Base-by-base conservation (phyloP, 2,329 filamentous ascomycete genomes). In the Phymatotrichopsis omnivora region DNA sequence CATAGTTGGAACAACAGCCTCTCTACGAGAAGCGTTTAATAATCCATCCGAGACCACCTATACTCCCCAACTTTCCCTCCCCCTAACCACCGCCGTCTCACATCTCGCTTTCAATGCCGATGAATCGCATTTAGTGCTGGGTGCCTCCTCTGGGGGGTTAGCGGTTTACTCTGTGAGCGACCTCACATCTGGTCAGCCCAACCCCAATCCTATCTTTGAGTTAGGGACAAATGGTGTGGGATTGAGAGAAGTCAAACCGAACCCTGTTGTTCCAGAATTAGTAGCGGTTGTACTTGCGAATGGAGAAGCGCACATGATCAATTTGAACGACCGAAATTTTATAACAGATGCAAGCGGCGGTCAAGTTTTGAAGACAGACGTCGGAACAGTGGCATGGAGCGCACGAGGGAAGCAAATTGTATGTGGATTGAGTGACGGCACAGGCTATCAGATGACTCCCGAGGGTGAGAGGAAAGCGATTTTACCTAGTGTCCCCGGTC, bases 41-140 rank as follows among this genome's bases (percentile, higher is more conserved):
- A 67, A 71, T 27, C 73, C 76, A 53, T 65, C 71, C 47, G 72
- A 68, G 56, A 77, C 81, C 52, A 61, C 71, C 10, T 93, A 93
- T 58, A 68, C 76, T 49, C 82, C 87, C 3, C 77, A 89, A 61
- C 68, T 83, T 40, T 80, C 72, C 48, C 73, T 96, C 5, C 69
- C 78, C 2, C 72, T 93, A 58, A 75, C 82, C 7, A 73, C 78
- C 59, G 78, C 82, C 56, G 74, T 94, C 42, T 93, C 85, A 8
- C 91, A 98, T 62, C 71, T 98, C 16, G 78, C 80, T 12, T 98
- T 98, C 62, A 89, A 85, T 1, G 75, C 84, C n/a, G 84, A 93
- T 58, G 93, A 95, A 61, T 77, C 76, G 57, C 85, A 82, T 56
- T 68, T 98, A 49, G 74, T 94, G 27, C 69, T 95, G 20, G 85